Base-by-base conservation (phyloP, 2,329 filamentous ascomycete species). In the Aspergillus proliferans region DNA sequence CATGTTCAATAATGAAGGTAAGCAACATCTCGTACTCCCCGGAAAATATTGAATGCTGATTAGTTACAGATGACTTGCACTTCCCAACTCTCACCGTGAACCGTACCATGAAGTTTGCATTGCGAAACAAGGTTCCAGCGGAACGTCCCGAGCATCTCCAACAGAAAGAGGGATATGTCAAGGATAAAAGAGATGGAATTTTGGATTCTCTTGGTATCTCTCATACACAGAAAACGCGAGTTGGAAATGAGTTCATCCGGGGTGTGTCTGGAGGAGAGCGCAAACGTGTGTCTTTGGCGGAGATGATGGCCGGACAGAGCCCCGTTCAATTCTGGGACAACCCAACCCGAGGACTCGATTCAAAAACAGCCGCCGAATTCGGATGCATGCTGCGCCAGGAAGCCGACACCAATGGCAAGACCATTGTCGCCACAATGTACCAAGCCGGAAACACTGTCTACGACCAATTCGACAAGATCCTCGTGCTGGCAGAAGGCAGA, bases 51-150 rank as follows among this genome's bases (percentile, higher is more conserved):
- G 8, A 3, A 21, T 40, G 21, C 3, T 9, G 14, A 19, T 7
- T 2, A 19, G 15, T 18, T 2, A 3, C 19, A 61, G 81, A 84
- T 18, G 85, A 88, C 60, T 74, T 84, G 19, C 86, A 89, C 60
- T 90, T 88, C 54, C 83, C 87, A 0, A 84, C 86, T 3, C 71
- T 91, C 18, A 88, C 83, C 0, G 85, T 90, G 4, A 84, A 85
- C 1, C 78, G 87, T 49, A 90, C 87, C 0, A 76, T 91, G 14
- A 78, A 82, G 49, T 90, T 90, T 58, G 87, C 87, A 0, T 75
- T 86, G 1, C 77, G 81, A 30, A 82, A 66, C 46, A 68, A 68
- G 22, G 44, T 67, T 2, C 65, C 65, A 1, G 52, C 56, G 5
- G 60, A 65, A 44, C 57, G 64, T 2, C 59, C 61, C 0, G 53